Base-by-base conservation (phyloP, 75 land plant species). In the Picea glauca region DNA sequence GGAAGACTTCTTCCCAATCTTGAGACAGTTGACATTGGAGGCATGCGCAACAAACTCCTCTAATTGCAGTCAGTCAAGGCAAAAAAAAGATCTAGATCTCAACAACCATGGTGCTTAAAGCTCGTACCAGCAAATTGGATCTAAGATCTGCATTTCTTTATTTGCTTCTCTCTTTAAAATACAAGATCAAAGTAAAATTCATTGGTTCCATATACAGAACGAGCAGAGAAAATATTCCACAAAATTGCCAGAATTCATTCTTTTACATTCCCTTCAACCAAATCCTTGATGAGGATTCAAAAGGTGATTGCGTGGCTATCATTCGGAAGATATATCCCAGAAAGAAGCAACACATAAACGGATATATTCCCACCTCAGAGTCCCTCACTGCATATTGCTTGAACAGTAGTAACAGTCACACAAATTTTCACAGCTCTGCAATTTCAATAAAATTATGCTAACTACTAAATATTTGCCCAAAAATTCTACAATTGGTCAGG, bases 21-120 rank as follows among this genome's bases (percentile, higher is more conserved):
- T 93, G 63, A 95, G 85, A 65, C 98, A 95, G 56, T 89, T 91
- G 75, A 95, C 98, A 87, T 84, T 84, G 57, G 88, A 85, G 0
- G 90, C 35, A 80, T 95, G 98, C 5, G 96, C 98, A 60, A 90
- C 92, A 84, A 95, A 95, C 81, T 95, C 98, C 92, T 95, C 98
- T 95, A n/a, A 33, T 32, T 43, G 15, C 50, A 70, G 23, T 43
- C 33, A 9, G 74, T 70, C 50, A 70, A 70, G 74, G 74, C 9
- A 11, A 43, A 43, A 70, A 11, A 20, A 43, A 38, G 11, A 43
- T 2, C 40, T 68, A 9, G 56, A 50, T 50, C 43, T 7, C 11
- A 38, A 70, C 50, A 70, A 18, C 21, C 43, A 8, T 43, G 50
- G n/a, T n/a, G 21, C 23, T 70, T 43, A 43, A 70, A 43, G 7